A percentile compares a stretch with the other conserved stretches of the same genome.
These are phyloP conservation scores for Tuber microsphaerosporum DNA, from an alignment of 495 filamentous ascomycete species.

Conservation along the genomic window DNA sequence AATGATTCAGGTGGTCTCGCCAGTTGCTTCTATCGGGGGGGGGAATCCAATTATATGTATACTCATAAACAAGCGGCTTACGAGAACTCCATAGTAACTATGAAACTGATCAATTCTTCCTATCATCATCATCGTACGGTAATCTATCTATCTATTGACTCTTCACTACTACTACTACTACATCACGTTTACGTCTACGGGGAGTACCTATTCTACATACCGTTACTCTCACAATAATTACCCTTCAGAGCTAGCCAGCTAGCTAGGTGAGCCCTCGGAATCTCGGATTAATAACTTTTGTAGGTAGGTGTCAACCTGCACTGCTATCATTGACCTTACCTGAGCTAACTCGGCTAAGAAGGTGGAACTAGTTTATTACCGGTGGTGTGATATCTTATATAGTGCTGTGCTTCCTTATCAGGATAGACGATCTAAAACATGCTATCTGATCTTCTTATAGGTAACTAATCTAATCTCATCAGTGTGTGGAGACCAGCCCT, in stretches of 20 bases:
- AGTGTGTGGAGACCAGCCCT: no score
- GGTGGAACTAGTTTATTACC: no score
- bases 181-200: not conserved
- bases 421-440: no score
- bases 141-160: rapidly evolving
- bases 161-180: not conserved
- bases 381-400: no score
- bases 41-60: not conserved
- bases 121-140: not conserved
- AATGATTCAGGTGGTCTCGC: not conserved
- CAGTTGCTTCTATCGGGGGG: not conserved
- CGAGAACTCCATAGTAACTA: not conserved
- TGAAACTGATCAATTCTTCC: not conserved
- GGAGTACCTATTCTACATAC: not conserved
- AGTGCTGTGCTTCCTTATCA: no score
- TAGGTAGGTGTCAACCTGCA: not conserved
- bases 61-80: not conserved
- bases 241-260: not conserved
- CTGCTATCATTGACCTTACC: not conserved
- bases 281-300: not conserved
- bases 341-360: not conserved
- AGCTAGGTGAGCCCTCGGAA: no score
- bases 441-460: no score
- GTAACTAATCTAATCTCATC: no score
- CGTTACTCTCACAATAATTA: not conserved